phyloP scores from a whole-genome alignment of 2,329 filamentous ascomycete genomes.

The Calonectria pteridis region DNA sequence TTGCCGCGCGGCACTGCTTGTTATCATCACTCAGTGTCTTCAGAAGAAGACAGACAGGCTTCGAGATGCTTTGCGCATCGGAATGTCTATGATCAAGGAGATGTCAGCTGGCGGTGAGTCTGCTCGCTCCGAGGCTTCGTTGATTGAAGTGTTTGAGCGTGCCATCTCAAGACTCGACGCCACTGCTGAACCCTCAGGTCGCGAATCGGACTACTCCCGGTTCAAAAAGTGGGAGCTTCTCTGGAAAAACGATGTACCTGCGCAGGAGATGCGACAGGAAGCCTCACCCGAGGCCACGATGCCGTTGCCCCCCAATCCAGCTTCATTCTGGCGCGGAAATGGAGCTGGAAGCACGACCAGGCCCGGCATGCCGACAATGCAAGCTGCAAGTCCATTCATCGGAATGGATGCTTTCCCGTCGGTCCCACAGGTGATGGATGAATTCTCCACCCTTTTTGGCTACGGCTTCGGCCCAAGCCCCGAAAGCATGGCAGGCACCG shows the following conservation, averaged over 20 bases:
- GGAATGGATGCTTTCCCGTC: conserved; percentile 53
- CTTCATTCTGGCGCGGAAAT: conserved; percentile 40
- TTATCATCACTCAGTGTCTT: conserved; percentile 56
- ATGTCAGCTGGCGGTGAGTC: conserved; percentile 66
- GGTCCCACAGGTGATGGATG: conserved; percentile 54
- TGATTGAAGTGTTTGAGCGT: conserved; percentile 65
- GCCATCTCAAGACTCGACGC: conserved; percentile 60
- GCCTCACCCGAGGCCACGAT: conserved; percentile 39
- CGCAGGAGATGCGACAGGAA: conserved; percentile 44
- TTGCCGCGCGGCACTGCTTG: conserved; percentile 65
- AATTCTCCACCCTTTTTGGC: conserved; percentile 51
- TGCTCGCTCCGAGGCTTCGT: conserved; percentile 64
- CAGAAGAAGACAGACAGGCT: conserved; percentile 54
- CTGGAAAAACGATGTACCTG: conserved; percentile 54
- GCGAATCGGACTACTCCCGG: conserved; percentile 63
- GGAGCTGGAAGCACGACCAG: conserved; percentile 37
- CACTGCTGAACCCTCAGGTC: conserved; percentile 52
- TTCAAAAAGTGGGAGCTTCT: conserved; percentile 66
- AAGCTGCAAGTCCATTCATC: conserved; percentile 51
- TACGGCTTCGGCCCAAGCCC: conserved; percentile 49
- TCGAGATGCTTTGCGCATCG: conserved; percentile 60
- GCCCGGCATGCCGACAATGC: conserved; percentile 42
- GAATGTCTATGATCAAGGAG: conserved; percentile 63
- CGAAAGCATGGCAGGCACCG: conserved; percentile 43
- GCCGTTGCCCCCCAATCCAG: conserved; percentile 38